Base-by-base conservation (phyloP, 1,139 yeast genomes). In the Pichia sp. region DNA sequence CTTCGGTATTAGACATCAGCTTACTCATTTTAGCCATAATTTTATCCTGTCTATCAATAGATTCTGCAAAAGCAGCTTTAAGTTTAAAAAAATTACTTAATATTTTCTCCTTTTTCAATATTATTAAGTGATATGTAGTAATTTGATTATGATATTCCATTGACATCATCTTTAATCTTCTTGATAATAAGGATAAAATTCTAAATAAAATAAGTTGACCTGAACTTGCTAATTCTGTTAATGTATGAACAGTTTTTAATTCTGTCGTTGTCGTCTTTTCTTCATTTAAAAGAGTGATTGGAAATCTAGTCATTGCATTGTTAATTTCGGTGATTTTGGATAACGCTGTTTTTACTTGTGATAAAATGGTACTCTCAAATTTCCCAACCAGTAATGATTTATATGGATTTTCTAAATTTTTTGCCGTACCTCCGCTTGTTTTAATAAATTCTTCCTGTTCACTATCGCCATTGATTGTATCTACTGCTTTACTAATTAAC, bases 141-240 rank as follows among this genome's bases (percentile, higher is more conserved):
- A 65, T 55, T 47, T 67, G 69, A 19, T 61, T 55, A 47, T 55
- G 54, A 41, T 60, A 56, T 46, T 66, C 68, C 13, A 46, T 34
- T 29, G 58, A 57, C 56, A 61, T 57, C 19, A 47, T 45, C 11
- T 45, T 42, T 7, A 64, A 44, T 50, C 63, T 57, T 29, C 50
- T 54, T 34, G 58, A 57, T 14, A 62, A 29, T 0, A 47, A 22
- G 0, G 63, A 50, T 18, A 62, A 43, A 7, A 52, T 48, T 44
- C 54, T 56, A 46, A 60, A 63, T 14, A 61, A 28, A 9, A 58
- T 45, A 0, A 63, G 39, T 31, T 62, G 55, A 2, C 60, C 60
- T 1, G 48, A 30, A 2, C 58, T 42, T 3, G 54, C 50, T 2
- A 46, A 18, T 36, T 61, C 62, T 25, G 56, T 53, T n/a, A 52